phyloP scores from a whole-genome alignment of 768 basidiomycete genomes.

The Nidularia sp. region DNA sequence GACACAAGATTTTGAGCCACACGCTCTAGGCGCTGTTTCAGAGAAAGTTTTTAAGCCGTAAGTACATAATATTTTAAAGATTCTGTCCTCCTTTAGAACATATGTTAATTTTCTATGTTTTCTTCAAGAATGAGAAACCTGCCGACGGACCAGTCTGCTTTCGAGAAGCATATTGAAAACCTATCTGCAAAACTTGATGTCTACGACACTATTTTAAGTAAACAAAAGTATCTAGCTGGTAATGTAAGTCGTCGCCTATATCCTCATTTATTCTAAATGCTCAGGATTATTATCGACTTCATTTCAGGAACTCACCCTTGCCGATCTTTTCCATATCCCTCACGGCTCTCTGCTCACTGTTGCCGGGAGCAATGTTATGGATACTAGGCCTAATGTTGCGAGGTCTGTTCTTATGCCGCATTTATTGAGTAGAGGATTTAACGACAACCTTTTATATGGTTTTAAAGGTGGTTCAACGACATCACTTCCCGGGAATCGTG shows the following conservation, averaged over 20 bases:
- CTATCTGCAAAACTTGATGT: conserved; percentile 41
- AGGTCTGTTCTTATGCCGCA: too few relatives aligned
- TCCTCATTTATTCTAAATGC: conserved; percentile 9
- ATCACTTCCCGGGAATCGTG: conserved; percentile 42
- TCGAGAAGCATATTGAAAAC: conserved; percentile 15
- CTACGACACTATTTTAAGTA: conserved; percentile 54
- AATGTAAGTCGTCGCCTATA: conserved; percentile 50
- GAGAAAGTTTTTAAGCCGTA: conserved; percentile 55
- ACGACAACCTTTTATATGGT: too few relatives aligned
- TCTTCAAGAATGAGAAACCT: too few relatives aligned
- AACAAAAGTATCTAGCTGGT: conserved; percentile 25
- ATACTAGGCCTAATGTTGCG: conserved; percentile 35
- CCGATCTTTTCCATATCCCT: conserved; percentile 56
- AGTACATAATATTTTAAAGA: conserved; percentile 8
- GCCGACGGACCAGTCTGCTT: conserved; percentile 23
- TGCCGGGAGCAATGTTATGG: conserved; percentile 22
- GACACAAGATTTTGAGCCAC: conserved; percentile 41
- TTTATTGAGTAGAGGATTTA: too few relatives aligned
- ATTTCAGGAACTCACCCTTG: conserved; percentile 39
- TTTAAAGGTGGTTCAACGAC: conserved; percentile 18
- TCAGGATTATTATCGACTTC: background rate
- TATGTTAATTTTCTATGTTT: background rate
- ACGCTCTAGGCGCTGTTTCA: conserved; percentile 27
- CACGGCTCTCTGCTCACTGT: conserved; percentile 19
- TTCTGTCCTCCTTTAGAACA: background rate